These are phyloP conservation scores for Rubia yunnanensis DNA, from an alignment of 257 asterid species.

Conservation along the genomic window DNA sequence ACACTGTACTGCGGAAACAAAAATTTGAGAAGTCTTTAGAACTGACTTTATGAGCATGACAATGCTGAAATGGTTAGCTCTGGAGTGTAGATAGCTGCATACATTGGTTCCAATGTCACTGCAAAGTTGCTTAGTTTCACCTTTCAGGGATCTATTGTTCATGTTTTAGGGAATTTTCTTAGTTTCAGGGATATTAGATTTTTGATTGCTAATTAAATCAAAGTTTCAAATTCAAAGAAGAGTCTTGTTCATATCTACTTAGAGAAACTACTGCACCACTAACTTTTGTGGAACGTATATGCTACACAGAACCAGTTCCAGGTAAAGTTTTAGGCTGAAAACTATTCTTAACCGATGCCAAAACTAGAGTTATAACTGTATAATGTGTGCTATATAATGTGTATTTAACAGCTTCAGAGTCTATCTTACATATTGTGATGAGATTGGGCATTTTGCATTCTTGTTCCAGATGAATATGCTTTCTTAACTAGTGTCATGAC, in stretches of 20 bases:
- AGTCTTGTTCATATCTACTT: background rate
- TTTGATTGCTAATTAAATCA: background rate
- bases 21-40: background rate
- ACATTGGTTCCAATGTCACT: background rate
- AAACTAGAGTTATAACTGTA: background rate
- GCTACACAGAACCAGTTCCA: background rate
- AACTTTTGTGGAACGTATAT: background rate
- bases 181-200: background rate
- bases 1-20: background rate
- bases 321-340: background rate
- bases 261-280: background rate
- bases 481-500: no score
- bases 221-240: background rate
- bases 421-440: no score
- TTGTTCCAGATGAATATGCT: no score
- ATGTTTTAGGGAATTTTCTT: no score
- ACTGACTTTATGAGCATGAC: background rate
- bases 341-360: background rate
- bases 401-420: no score
- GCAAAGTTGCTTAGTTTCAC: background rate
- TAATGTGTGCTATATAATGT: background rate
- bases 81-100: no score
- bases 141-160: background rate
- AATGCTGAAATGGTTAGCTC: background rate
- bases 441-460: no score